A percentile compares a stretch with the other conserved stretches of the same genome.
Evolutionary conservation across 2,329 filamentous ascomycete species (phyloP).

Genomic region (Cladophialophora carrionii): DNA sequence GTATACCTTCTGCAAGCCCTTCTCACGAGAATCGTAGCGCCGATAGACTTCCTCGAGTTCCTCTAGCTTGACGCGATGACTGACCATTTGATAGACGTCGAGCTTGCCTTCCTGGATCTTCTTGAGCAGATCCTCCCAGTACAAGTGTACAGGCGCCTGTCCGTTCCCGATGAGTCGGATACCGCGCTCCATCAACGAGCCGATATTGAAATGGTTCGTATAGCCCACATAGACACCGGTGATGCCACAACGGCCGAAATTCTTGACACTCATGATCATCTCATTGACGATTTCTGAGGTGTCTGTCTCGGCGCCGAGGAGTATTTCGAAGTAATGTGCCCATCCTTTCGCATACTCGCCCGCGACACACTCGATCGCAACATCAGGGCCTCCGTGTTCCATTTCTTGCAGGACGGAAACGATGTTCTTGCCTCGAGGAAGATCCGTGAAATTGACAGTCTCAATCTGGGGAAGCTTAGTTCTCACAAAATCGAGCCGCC

Average conservation of each 20-base stretch:
- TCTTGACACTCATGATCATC: constrained; percentile 58
- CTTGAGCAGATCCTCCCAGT: constrained; percentile 77
- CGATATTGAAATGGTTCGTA: constrained; percentile 82
- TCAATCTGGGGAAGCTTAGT: constrained; percentile 67
- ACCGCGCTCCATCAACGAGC: constrained; percentile 83
- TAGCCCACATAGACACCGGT: constrained; percentile 71
- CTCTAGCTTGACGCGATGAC: constrained; percentile 74
- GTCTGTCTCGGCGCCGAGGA: constrained; percentile 76
- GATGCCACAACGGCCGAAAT: constrained; percentile 69
- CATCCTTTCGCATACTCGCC: constrained; percentile 67
- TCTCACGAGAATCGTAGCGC: constrained; percentile 58
- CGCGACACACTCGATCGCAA: constrained; percentile 69
- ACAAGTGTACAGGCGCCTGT: constrained; percentile 75
- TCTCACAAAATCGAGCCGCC: constrained; percentile 70
- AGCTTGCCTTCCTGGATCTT: constrained; percentile 69
- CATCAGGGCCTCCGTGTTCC: constrained; percentile 73
- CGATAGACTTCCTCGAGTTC: constrained; percentile 70
- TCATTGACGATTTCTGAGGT: constrained; percentile 68
- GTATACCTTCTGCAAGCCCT: constrained; percentile 81
- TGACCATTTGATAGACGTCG: constrained; percentile 78
- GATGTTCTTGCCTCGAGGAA: constrained; percentile 66
- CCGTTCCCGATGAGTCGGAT: constrained; percentile 74
- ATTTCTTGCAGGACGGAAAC: constrained; percentile 74
- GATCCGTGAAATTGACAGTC: constrained; percentile 69
- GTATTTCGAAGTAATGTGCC: constrained; percentile 63